Evolutionary conservation across 2,329 filamentous ascomycete species (phyloP).

Genomic region (Pseudogymnoascus sp.): DNA sequence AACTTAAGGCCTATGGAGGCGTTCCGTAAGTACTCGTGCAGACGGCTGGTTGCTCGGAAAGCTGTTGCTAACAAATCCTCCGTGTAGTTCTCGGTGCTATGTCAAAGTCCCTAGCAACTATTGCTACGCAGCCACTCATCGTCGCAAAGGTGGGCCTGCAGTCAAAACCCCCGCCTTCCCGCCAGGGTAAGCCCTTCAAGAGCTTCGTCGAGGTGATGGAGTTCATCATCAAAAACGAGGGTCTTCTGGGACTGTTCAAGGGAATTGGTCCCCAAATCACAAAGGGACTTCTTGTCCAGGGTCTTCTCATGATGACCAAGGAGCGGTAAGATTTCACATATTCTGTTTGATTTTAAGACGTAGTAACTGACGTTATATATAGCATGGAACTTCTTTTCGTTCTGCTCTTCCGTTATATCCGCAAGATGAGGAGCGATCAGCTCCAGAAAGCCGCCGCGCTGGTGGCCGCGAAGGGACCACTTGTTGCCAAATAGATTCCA

Average conservation of each 20-base stretch:
- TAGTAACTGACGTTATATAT: conserved; percentile 11
- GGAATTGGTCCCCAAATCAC: conserved; percentile 89
- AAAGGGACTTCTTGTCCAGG: conserved; percentile 90
- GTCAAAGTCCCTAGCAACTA: conserved; percentile 86
- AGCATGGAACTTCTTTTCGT: conserved; percentile 82
- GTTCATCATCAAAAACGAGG: conserved; percentile 88
- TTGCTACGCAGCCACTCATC: conserved; percentile 89
- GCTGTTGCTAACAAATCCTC: conserved; percentile 13
- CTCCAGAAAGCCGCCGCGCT: conserved; percentile 58
- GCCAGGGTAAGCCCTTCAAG: conserved; percentile 86
- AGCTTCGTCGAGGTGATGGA: conserved; percentile 90
- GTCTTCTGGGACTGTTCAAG: conserved; percentile 80
- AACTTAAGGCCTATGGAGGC: conserved; percentile 78
- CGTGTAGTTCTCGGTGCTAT: conserved; percentile 73
- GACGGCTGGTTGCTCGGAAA: neutral
- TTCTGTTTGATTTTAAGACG: conserved; percentile 12
- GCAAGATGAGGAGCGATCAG: conserved; percentile 60
- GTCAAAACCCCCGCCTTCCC: conserved; percentile 76
- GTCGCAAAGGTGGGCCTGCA: conserved; percentile 96
- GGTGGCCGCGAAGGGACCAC: conserved; percentile 50
- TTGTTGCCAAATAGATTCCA: conserved; percentile 24
- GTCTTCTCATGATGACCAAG: conserved; percentile 98
- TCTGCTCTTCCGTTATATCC: conserved; percentile 74
- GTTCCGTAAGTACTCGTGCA: conserved; percentile 60
- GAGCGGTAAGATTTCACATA: conserved; percentile 57